Percentiles rank a stretch among this genome's conserved stretches.
Conservation (phyloP, 768 basidiomycete genomes). For the Dioszegia aurantiaca region DNA sequence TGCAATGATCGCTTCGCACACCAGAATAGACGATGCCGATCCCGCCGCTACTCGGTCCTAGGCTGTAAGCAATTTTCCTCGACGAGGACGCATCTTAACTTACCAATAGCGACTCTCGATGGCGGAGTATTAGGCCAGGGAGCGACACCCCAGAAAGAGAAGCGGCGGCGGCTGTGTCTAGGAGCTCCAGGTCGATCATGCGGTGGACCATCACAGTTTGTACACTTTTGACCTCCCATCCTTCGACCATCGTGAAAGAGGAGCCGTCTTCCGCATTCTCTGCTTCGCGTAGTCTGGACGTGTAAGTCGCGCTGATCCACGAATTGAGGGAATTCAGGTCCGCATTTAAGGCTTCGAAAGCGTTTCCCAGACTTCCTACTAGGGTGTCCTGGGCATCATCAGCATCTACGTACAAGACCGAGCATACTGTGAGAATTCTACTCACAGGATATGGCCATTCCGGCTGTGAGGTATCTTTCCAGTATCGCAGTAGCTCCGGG, state of each 20-base stretch:
- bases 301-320: conserved; percentile 5
- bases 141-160: not conserved
- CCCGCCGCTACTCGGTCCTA: conserved; percentile 27
- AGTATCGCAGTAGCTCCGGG: conserved; percentile 23
- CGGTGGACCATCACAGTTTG: conserved; percentile 24
- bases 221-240: conserved; percentile 32
- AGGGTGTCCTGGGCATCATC: conserved; percentile 10
- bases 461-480: conserved; percentile 13
- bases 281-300: conserved; percentile 7
- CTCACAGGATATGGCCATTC: conserved; percentile 25
- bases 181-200: conserved; percentile 23
- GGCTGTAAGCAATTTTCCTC: not conserved
- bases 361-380: not conserved
- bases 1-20: conserved; percentile 21
- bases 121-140: not conserved
- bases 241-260: conserved; percentile 24
- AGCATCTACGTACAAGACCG: not conserved
- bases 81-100: conserved; percentile 8
- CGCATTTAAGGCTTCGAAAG: conserved; percentile 14
- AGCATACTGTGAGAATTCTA: not conserved
- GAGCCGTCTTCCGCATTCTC: conserved; percentile 35
- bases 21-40: conserved; percentile 21
- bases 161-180: conserved; percentile 14
- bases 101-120: conserved; percentile 38
- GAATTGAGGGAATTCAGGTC: conserved; percentile 11